Base-by-base conservation (phyloP, 2,329 filamentous ascomycete species). In the Magnaporthiopsis rhizophila region DNA sequence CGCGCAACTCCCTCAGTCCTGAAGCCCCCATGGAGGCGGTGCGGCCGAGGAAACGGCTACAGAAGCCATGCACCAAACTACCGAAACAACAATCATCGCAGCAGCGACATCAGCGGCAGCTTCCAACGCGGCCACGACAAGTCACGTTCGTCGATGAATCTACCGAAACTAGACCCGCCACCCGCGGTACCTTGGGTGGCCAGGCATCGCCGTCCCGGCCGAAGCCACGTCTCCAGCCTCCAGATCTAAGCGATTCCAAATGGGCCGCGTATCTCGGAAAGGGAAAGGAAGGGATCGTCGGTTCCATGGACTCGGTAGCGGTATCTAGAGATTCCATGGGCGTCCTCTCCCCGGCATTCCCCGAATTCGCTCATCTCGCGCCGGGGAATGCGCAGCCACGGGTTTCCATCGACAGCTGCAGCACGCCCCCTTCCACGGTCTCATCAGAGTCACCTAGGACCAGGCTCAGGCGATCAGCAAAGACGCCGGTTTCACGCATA, bases 401-500 rank as follows among this genome's bases (percentile, higher is more conserved):
- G 9, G 65, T 67, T 53, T 65, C 69, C 30, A 62, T 68, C 59
- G 69, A 68, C 62, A 68, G 65, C 63, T 61, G 36, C 21, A 63
- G 57, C 62, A 63, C 69, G 3, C 68, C 69, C 3, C 58, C 64
- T 3, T 61, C 65, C 6, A 28, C 45, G 9, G 60, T 34, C 2
- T 65, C 66, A 2, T 68, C 72, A 1, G 64, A 66, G 2, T 64
- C 68, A 7, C 74, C 73, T 3, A 71, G 71, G 8, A 74, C 73
- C 3, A 71, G 71, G 8, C 75, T 76, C 68, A 77, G 80, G 64
- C 77, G 79, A 36, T 79, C 79, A 62, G 80, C 81, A 56, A 84
- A 83, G 70, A 84, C 81, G 2, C 82, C 81, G 0, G 79, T 83
- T 28, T 76, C 76, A 58, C 73, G 74, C 12, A 80, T 84, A 65